Evolutionary conservation across 352 stramenopile species (phyloP), one percentile per base, ranked within the genome.

Genomic region (Globisporangium nagaii): DNA sequence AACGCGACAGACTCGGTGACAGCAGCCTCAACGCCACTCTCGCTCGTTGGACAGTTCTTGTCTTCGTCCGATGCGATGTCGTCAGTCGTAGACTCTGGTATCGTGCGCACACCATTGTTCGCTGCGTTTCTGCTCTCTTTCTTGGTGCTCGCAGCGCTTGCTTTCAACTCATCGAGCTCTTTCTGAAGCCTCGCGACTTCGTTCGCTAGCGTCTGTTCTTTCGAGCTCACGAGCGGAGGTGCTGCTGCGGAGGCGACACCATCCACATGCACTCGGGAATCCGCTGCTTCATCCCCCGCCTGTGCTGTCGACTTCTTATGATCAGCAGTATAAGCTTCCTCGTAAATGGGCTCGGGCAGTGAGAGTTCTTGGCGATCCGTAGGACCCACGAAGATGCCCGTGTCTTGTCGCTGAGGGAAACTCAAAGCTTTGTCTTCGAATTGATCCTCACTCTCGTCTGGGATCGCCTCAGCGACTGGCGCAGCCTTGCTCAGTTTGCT

Each of bases 171-270:
- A 9, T 19, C 60, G 4, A 84, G 40, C 17, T 73, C 68, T 36
- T 67, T 63, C 5, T 58, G 58, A 30, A 84, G 31, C 6, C 62
- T 56, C 31, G 46, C 59, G 17, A 79, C 47, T 37, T 81, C 62
- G 1, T 60, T 62, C 30, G 66, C 56, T 27, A 81, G 54, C 1
- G 48, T 54, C 30, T 67, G 42, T 15, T 83, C 70, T 34, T 71
- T 76, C 19, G 61, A 45, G 27, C 35, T 72, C 27, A 55, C 24
- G 15, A n/a, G 17, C 6, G n/a, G 34, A 31, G n/a, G 2, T 30
- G 28, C 11, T 3, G 22, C 2, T 19, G 25, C n/a, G n/a, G n/a
- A n/a, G n/a, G n/a, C n/a, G n/a, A n/a, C n/a, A n/a, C n/a, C n/a
- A n/a, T n/a, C n/a, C n/a, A n/a, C n/a, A n/a, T n/a, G n/a, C n/a